Evolutionary conservation across 495 filamentous ascomycete species (phyloP).

Genomic region (Trichoderma parareesei): DNA sequence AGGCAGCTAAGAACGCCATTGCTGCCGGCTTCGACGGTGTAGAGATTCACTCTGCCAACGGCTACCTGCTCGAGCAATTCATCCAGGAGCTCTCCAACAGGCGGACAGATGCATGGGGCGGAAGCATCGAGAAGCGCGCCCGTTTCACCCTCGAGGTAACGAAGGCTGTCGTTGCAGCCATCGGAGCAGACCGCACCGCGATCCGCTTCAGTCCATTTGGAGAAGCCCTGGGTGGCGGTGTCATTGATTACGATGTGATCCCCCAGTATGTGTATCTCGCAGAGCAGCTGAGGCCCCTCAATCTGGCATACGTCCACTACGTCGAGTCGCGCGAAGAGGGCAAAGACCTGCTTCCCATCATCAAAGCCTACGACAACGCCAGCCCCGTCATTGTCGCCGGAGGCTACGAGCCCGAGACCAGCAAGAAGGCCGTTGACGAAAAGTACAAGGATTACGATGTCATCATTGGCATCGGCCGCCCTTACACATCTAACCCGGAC

Average conservation of each 20-base stretch:
- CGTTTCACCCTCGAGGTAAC: conserved; percentile 51
- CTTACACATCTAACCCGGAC: conserved; percentile 62
- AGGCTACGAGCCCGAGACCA: conserved; percentile 23
- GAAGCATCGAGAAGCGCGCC: conserved; percentile 58
- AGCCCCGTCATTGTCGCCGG: conserved; percentile 23
- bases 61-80: conserved; percentile 69
- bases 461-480: conserved; percentile 46
- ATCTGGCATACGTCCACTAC: conserved; percentile 56
- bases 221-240: conserved; percentile 50
- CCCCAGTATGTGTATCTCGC: conserved; percentile 51
- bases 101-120: conserved; percentile 58
- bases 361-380: conserved; percentile 19
- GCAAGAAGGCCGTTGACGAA: conserved; percentile 38
- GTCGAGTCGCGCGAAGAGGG: conserved; percentile 30
- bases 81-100: conserved; percentile 52
- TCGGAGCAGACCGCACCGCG: conserved; percentile 53
- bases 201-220: conserved; percentile 56
- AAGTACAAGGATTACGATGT: conserved; percentile 43
- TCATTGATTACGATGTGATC: conserved; percentile 35
- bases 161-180: conserved; percentile 46
- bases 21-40: conserved; percentile 68
- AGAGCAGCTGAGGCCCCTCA: conserved; percentile 35
- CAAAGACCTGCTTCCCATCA: conserved; percentile 17
- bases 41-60: conserved; percentile 65
- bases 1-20: conserved; percentile 50